Evolutionary conservation across 768 basidiomycete species (phyloP).

Genomic region (Amanita rimosa): DNA sequence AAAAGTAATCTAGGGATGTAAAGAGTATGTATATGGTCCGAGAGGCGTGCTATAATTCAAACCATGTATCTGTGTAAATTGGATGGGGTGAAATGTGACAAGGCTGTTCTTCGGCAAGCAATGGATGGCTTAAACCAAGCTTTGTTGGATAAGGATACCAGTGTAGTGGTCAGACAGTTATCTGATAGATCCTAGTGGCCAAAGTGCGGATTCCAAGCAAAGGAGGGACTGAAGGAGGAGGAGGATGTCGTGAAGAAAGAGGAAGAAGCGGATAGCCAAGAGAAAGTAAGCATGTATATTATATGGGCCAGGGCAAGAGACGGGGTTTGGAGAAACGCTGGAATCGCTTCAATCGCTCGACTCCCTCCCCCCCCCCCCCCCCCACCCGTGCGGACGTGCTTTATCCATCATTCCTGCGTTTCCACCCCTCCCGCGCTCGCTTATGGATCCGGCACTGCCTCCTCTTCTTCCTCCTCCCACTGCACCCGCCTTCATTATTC

Average conservation of each 20-base stretch:
- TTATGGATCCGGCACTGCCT: no score
- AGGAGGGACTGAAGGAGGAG: conserved; percentile 7
- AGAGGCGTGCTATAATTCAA: conserved; percentile 67
- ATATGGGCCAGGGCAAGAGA: no score
- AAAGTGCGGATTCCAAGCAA: background rate
- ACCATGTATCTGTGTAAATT: conserved; percentile 48
- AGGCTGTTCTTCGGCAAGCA: no score
- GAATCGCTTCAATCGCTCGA: conserved; percentile 23
- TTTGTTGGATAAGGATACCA: conserved; percentile 68
- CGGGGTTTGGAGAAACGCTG: no score
- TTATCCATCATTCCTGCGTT: conserved; percentile 97
- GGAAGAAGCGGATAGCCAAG: conserved; percentile 7
- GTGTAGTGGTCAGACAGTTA: conserved; percentile 23
- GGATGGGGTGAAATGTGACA: conserved; percentile 24
- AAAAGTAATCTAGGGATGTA: no score
- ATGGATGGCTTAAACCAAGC: conserved; percentile 49
- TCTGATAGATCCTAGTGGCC: background rate
- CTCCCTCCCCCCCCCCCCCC: conserved; percentile 13
- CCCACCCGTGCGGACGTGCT: conserved; percentile 82
- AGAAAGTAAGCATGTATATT: background rate
- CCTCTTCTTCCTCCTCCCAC: no score
- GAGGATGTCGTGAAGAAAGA: conserved; percentile 2
- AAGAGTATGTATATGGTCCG: no score
- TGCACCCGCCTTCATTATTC: no score
- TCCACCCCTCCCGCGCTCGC: no score